Evolutionary conservation across 1,139 yeast species (phyloP).

Genomic region (Geotrichum australiense): DNA sequence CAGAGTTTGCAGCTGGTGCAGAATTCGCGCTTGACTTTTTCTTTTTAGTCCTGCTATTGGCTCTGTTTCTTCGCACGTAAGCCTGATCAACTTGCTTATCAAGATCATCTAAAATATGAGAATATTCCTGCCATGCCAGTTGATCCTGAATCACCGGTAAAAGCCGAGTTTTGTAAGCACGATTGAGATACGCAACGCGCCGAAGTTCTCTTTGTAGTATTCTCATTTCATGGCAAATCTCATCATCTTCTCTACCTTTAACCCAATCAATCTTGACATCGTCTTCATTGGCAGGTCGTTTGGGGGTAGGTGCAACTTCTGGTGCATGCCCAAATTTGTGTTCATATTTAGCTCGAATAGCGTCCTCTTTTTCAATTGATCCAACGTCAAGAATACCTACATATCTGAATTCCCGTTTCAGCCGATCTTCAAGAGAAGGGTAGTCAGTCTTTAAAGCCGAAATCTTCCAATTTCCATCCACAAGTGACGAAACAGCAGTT

Average conservation of each 20-base stretch:
- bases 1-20: constrained; percentile 17
- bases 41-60: constrained; percentile 76
- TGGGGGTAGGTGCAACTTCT: constrained; percentile 3
- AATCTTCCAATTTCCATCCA: constrained; percentile 38
- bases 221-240: constrained; percentile 79
- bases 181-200: constrained; percentile 55
- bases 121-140: constrained; percentile 91
- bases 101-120: constrained; percentile 81
- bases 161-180: constrained; percentile 57
- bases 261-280: constrained; percentile 64
- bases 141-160: constrained; percentile 80
- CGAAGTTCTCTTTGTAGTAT: constrained; percentile 61
- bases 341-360: constrained; percentile 31
- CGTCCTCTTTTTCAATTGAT: constrained; percentile 29
- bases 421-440: constrained; percentile 73
- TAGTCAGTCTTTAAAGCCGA: constrained; percentile 54
- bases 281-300: constrained; percentile 21
- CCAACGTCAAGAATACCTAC: constrained; percentile 73
- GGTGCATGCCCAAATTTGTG: constrained; percentile 9
- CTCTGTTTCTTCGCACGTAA: constrained; percentile 73
- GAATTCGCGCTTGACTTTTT: constrained; percentile 28
- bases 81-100: constrained; percentile 97
- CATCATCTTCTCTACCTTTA: constrained; percentile 84
- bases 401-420: constrained; percentile 79
- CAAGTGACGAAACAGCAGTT: constrained; percentile 20